Evolutionary conservation across 1,139 yeast genomes (phyloP).

Genomic region (Sugiyamaella novakii): DNA sequence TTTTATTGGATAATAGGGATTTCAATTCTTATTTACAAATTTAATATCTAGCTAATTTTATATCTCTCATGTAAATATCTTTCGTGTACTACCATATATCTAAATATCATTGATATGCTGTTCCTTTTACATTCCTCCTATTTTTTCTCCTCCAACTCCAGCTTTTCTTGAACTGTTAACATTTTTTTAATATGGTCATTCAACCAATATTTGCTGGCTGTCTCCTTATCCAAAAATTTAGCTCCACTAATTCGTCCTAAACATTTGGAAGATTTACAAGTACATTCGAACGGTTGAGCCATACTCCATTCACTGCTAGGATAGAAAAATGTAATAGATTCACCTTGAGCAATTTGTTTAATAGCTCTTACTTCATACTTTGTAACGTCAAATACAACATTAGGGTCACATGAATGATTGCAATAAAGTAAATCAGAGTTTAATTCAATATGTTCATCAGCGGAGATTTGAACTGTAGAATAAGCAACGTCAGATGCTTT

Average conservation of each 20-base stretch:
- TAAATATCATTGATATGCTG: no score
- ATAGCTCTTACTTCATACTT: constrained; percentile 21
- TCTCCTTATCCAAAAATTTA: neutral
- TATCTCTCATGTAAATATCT: no score
- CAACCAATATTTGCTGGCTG: constrained; percentile 15
- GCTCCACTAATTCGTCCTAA: constrained; percentile 18
- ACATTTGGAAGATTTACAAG: constrained; percentile 7
- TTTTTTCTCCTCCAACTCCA: no score
- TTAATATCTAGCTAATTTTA: no score
- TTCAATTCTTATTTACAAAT: no score
- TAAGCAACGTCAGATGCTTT: constrained; percentile 14
- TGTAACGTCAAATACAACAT: constrained; percentile 19
- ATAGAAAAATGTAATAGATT: constrained; percentile 18
- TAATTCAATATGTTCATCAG: constrained; percentile 16
- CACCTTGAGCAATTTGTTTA: constrained; percentile 12
- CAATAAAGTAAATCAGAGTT: constrained; percentile 21
- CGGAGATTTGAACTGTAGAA: constrained; percentile 19
- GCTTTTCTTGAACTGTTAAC: neutral
- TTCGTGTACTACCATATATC: no score
- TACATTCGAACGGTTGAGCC: constrained; percentile 22
- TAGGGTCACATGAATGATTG: constrained; percentile 23
- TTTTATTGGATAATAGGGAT: no score
- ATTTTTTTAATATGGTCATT: constrained; percentile 16
- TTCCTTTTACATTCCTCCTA: no score
- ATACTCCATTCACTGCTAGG: constrained; percentile 22